Evolutionary conservation across 257 asterid species (phyloP), one percentile per base, ranked within the genome.

Genomic region (Nicotiana noctiflora): DNA sequence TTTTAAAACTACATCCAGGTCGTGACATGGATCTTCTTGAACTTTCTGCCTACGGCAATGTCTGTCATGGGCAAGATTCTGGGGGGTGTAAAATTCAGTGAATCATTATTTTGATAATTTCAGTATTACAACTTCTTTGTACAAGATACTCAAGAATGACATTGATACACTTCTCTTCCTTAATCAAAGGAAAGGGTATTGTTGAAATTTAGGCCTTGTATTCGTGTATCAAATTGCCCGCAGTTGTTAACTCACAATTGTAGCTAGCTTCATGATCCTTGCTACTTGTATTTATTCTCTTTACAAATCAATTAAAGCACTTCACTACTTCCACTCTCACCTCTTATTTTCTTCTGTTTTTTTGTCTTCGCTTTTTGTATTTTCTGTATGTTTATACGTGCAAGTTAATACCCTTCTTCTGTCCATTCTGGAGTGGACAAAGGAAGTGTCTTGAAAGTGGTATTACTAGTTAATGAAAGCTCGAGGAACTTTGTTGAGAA

Each of bases 21-120:
- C 99, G 97, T 1, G 98, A 95, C 83, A 92, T 93, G 99, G 99
- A 95, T 87, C 91, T 95, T 82, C 91, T 95, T 72, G 99, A 95
- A 89, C 81, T 95, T 84, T 88, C 98, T 49, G 95, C 99, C 51
- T 95, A 86, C 80, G 98, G 98, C 63, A 91, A 91, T 80, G 95
- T 93, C 75, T 93, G 88, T 4, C 91, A 86, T 56, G 96, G 87
- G 55, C 92, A 90, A 85, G 94, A 92, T 86, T 87, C 75, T 13
- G 94, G 98, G 3, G 97, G 98, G 32, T 95, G 97, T 83, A 92
- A 85, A 40, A 90, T 94, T 86, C 98, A 93, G 59, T 94, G 84
- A 83, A 75, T 15, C 31, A 34, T 65, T 78, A 40, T 27, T 78
- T 34, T 19, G 53, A 67, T 8, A 34, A 34, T 67, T 37, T 40